Evolutionary conservation across 495 filamentous ascomycete species (phyloP), one percentile per base, ranked within the genome.

Genomic region (Xylaria bambusicola): DNA sequence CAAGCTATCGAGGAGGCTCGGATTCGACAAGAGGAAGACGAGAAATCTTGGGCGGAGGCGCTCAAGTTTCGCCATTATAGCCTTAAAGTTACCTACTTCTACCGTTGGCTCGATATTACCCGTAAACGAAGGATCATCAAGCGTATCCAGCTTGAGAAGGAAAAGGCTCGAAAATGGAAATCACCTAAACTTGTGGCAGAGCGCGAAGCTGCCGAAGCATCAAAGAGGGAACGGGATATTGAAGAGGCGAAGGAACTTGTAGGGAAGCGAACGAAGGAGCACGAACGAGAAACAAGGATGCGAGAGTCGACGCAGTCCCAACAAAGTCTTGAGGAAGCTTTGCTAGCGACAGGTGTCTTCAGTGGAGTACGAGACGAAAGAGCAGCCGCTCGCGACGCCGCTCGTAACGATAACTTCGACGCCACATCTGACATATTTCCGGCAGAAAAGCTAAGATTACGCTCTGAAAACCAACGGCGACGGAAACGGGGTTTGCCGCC

Each of bases 11-110:
- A 81, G 52, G 65, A 61, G 17, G 73, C 73, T 10, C 64, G 67
- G 29, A 69, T 60, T 41, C 65, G 65, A 26, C 65, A 64, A 46
- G 80, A 80, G 29, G 74, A 76, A 44, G 76, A 79, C 18, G 71
- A 76, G 6, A 44, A 62, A 21, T 74, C 73, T 0, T 73, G 70
- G 68, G 58, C 67, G 3, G 55, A 72, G 38, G 75, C 77, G 26
- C 66, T 74, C 21, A 52, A 74, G 12, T 77, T 73, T 62, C 70
- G 74, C 59, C 62, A 54, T 13, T 71, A 77, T 40, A 76, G 69
- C 12, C 66, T 84, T 26, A 60, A 63, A 12, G 69, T 76, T 27
- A 82, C 78, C 46, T 84, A 71, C 64, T 77, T 78, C 27, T 76
- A 77, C 47, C 62, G 67, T 10, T 84, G 82, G 82, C 72, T 74